These are phyloP conservation scores for Polytrichum formosum DNA, from an alignment of 225 moss, liverwort and hornwort genomes.

Conservation along the genomic window DNA sequence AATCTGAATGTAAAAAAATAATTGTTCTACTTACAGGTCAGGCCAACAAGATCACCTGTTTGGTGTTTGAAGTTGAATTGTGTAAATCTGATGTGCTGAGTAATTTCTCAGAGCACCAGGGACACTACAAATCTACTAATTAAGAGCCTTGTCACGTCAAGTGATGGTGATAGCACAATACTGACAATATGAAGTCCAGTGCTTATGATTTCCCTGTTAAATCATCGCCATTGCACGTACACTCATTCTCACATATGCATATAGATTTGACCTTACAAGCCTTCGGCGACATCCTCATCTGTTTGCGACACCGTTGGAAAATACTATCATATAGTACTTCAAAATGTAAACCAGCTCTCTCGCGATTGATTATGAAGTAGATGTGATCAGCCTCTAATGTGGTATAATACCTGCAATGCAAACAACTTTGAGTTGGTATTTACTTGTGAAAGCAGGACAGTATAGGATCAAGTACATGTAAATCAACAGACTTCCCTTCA, in stretches of 20 bases:
- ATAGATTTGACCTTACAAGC: neutral
- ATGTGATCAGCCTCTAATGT: slow-evolving; percentile 79
- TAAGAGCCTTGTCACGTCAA: too few species aligned
- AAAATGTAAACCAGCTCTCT: slow-evolving; percentile 73
- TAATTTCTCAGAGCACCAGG: too few species aligned
- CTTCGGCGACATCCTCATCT: slow-evolving; percentile 27
- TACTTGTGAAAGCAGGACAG: neutral
- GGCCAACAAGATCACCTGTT: too few species aligned
- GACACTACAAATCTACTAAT: too few species aligned
- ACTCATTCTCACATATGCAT: slow-evolving; percentile 7
- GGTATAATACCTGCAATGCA: slow-evolving; percentile 66
- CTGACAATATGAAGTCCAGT: too few species aligned
- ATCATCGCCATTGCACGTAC: neutral
- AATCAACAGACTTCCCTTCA: slow-evolving; percentile 3
- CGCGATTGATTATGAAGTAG: slow-evolving; percentile 65
- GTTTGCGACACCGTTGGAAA: slow-evolving; percentile 75
- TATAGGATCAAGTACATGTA: too few species aligned
- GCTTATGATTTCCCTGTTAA: too few species aligned
- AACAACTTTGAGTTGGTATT: neutral
- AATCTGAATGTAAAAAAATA: too few species aligned
- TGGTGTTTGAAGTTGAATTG: too few species aligned
- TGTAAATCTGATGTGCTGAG: too few species aligned
- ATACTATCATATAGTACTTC: slow-evolving; percentile 79
- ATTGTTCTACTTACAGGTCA: too few species aligned
- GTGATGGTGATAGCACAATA: too few species aligned